Evolutionary conservation across 1,284 basidiomycete genomes (phyloP), one percentile per base, ranked within the genome.

Genomic region (Austropuccinia psidii): DNA sequence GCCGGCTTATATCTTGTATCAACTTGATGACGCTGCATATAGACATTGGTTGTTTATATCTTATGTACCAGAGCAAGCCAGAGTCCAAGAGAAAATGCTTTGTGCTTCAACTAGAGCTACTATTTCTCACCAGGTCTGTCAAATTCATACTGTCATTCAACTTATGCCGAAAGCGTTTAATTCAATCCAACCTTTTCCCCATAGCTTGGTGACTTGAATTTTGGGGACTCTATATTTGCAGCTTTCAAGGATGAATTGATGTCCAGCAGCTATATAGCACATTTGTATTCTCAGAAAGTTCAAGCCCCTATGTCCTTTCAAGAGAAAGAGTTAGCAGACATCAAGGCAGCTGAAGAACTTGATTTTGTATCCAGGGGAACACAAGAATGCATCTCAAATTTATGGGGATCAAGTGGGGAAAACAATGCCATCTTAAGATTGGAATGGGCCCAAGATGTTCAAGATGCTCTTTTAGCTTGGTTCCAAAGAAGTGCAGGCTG

Each of bases 61-160:
- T 19, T 60, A 60, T 39, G 57, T 60, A 13, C 57, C 57, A 15
- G 57, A 60, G 13, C 17, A 37, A 15, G 57, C 57, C 2, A 60
- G 39, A 39, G 57, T 60, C n/a, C 27, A 35, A 60, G 57, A 60
- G 21, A 60, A 60, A 24, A 60, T 60, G 57, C 9, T 60, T 9
- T 60, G 39, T 39, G 57, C 57, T 15, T 60, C 57, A 27, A 60
- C 57, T 39, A 60, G 57, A 60, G 57, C 31, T 15, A 60, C 31
- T 4, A 33, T 60, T 33, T 35, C 57, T 60, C 21, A 35, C n/a
- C 57, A 60, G 27, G 57, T 60, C 9, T 35, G 57, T 17, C 9
- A 9, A 9, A 9, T n/a, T 60, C 19, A 15, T 1, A 19, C 27
- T 15, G 13, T 13, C 17, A 54, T 19, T 13, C 27, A 15, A 29